phyloP scores from a whole-genome alignment of 2,329 filamentous ascomycete species.

The Fusarium poae region DNA sequence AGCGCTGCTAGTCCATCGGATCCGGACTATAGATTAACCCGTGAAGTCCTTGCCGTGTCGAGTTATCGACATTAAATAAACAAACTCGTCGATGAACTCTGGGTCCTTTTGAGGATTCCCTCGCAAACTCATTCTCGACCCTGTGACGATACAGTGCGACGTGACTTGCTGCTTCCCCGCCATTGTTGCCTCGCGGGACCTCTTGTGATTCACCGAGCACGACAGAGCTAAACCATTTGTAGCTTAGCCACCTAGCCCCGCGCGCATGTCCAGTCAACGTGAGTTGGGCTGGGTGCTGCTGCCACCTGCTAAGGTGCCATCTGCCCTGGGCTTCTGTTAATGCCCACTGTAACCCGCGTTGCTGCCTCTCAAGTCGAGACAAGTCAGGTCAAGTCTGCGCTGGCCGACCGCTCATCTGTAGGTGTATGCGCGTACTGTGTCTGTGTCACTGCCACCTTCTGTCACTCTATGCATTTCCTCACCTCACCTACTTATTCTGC shows the following conservation, averaged over 20 bases:
- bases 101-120: slow-evolving; percentile 12
- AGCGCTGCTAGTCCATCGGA: slow-evolving; percentile 1
- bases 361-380: slow-evolving; percentile 27
- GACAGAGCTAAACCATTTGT: slow-evolving; percentile 19
- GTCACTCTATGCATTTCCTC: slow-evolving; percentile 44
- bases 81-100: slow-evolving; percentile 1
- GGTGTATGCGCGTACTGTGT: slow-evolving; percentile 27
- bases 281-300: slow-evolving; percentile 31
- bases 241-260: slow-evolving; percentile 46
- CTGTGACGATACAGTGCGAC: slow-evolving; percentile 45
- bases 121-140: slow-evolving; percentile 27
- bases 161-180: slow-evolving; percentile 46
- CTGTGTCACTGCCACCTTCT: slow-evolving; percentile 44
- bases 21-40: not conserved
- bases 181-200: slow-evolving; percentile 46
- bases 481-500: slow-evolving; percentile 43
- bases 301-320: slow-evolving; percentile 36
- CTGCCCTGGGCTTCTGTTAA: slow-evolving; percentile 22
- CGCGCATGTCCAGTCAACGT: slow-evolving; percentile 45
- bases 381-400: slow-evolving; percentile 8
- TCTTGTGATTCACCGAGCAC: slow-evolving; percentile 48
- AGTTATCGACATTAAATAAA: not conserved
- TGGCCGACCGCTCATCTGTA: slow-evolving; percentile 49
- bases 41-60: not conserved
- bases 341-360: slow-evolving; percentile 9